phyloP scores from a whole-genome alignment of 805 yeast species.

The Zygotorulaspora chibaensis region DNA sequence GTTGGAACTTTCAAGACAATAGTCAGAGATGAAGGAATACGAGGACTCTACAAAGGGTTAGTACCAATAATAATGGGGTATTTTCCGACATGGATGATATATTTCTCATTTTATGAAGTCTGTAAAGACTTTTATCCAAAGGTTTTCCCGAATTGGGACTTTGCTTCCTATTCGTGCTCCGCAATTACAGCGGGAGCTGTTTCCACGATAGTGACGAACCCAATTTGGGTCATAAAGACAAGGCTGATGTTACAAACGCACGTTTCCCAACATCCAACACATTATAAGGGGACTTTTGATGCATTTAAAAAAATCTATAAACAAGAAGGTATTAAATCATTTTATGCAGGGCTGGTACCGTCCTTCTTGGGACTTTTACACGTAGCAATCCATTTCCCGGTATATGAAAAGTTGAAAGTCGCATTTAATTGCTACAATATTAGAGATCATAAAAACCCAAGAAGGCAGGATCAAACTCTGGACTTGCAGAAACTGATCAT shows the following conservation, averaged over 20 bases:
- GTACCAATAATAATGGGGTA: conserved; percentile 92
- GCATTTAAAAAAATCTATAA: conserved; percentile 76
- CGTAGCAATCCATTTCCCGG: conserved; percentile 95
- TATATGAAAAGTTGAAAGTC: conserved; percentile 75
- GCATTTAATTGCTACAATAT: conserved; percentile 38
- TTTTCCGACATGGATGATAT: conserved; percentile 96
- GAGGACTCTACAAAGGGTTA: conserved; percentile 84
- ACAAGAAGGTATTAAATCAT: conserved; percentile 74
- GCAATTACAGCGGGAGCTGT: conserved; percentile 89
- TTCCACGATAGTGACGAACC: conserved; percentile 82
- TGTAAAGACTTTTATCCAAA: conserved; percentile 56
- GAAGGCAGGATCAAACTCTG: conserved; percentile 22
- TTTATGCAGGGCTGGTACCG: conserved; percentile 87
- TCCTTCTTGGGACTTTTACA: conserved; percentile 86
- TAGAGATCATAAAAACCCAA: conserved; percentile 3
- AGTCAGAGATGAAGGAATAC: conserved; percentile 68
- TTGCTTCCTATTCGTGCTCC: conserved; percentile 41
- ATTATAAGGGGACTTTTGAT: conserved; percentile 68
- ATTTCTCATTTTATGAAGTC: conserved; percentile 83
- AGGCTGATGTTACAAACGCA: conserved; percentile 80
- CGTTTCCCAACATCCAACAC: conserved; percentile 25
- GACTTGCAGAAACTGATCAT: conserved; percentile 44
- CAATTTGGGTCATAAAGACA: conserved; percentile 97
- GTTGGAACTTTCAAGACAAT: conserved; percentile 63
- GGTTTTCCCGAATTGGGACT: conserved; percentile 36